Evolutionary conservation across 179 eudicot genomes (phyloP).

Genomic region (Dionaea muscipula): DNA sequence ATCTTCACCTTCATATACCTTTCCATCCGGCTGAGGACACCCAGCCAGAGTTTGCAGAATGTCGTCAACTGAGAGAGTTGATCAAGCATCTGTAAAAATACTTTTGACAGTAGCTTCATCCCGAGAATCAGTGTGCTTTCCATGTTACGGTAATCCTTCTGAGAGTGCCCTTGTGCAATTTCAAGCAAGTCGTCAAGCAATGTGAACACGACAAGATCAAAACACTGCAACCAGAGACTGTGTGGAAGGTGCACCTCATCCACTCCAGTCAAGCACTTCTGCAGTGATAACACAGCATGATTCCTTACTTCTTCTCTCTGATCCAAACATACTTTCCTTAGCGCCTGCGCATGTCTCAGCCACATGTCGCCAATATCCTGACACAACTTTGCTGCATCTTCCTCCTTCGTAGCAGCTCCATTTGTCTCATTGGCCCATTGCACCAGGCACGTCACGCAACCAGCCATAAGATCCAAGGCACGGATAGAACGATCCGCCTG

Average conservation of each 20-base stretch:
- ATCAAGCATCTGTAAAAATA: conserved; percentile 21
- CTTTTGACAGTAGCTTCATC: conserved; percentile 23
- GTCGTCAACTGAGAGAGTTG: conserved; percentile 20
- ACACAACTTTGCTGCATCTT: conserved; percentile 38
- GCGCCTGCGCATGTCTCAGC: conserved; percentile 60
- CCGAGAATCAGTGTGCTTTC: conserved; percentile 22
- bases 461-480: conserved; percentile 56
- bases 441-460: conserved; percentile 44
- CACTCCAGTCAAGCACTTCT: conserved; percentile 21
- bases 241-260: conserved; percentile 14
- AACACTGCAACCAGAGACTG: conserved; percentile 27
- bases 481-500: conserved; percentile 49
- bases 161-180: conserved; percentile 23
- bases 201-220: conserved; percentile 30
- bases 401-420: conserved; percentile 42
- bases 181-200: conserved; percentile 35
- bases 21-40: conserved; percentile 30
- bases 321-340: conserved; percentile 51
- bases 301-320: conserved; percentile 26
- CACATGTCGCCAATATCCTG: conserved; percentile 72
- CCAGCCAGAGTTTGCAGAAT: conserved; percentile 29
- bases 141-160: conserved; percentile 31
- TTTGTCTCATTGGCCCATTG: conserved; percentile 45
- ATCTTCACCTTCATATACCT: conserved; percentile 11
- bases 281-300: conserved; percentile 23